These are phyloP conservation scores for Raddia distichophylla DNA, from an alignment of 176 grass and related monocot genomes.

Conservation along the genomic window DNA sequence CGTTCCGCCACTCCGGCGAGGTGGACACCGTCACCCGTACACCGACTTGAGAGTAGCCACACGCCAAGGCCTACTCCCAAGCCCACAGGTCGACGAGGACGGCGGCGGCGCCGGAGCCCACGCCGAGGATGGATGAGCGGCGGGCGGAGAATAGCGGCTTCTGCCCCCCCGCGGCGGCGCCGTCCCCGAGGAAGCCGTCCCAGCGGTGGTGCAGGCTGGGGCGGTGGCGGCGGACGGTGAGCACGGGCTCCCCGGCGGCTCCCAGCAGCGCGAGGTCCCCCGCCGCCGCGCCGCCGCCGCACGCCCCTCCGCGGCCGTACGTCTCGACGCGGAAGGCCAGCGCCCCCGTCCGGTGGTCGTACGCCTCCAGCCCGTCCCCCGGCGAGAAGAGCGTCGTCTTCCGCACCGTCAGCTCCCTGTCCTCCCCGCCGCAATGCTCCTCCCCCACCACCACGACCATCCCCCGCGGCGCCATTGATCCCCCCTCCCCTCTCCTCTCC, in stretches of 20 bases:
- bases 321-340: slow-evolving; percentile 87
- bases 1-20: no score
- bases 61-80: no score
- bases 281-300: slow-evolving; percentile 45
- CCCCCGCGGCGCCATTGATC: background rate
- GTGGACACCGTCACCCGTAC: no score
- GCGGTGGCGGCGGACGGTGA: slow-evolving; percentile 71
- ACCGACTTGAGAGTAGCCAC: no score
- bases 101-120: slow-evolving; percentile 44
- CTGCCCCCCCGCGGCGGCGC: slow-evolving; percentile 35
- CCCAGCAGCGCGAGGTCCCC: slow-evolving; percentile 80
- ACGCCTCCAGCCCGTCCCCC: slow-evolving; percentile 82
- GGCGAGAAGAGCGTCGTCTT: slow-evolving; percentile 88
- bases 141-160: slow-evolving; percentile 84
- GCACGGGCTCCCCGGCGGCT: slow-evolving; percentile 53
- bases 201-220: slow-evolving; percentile 93
- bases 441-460: slow-evolving; percentile 58
- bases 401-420: slow-evolving; percentile 85
- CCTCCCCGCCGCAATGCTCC: slow-evolving; percentile 63
- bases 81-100: no score
- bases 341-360: slow-evolving; percentile 79
- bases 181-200: slow-evolving; percentile 88
- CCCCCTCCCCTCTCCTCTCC: background rate
- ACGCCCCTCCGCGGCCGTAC: slow-evolving; percentile 52
- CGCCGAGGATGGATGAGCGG: slow-evolving; percentile 84